Evolutionary conservation across 2,329 filamentous ascomycete genomes (phyloP), one percentile per base, ranked within the genome.

Genomic region (Hawksworthiomyces lignivorus): DNA sequence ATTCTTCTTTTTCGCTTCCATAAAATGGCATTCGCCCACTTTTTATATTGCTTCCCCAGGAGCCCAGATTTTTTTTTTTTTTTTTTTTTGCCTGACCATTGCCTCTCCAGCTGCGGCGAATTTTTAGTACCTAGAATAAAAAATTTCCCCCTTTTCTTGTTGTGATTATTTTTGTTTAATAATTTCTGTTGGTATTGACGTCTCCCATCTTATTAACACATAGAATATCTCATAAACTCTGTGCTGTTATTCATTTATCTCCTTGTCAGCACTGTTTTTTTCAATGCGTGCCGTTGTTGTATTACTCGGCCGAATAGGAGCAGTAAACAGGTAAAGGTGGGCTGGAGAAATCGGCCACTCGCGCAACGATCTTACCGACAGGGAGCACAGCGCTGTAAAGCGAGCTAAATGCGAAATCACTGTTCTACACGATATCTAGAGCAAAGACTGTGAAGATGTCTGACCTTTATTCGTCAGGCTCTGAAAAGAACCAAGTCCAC

Each of bases 1-100:
- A n/a, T 21, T 18, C 15, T 17, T 39, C 18, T 21, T 7, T 32
- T 22, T n/a, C n/a, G n/a, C n/a, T n/a, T n/a, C n/a, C n/a, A n/a
- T n/a, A n/a, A n/a, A n/a, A n/a, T n/a, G n/a, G n/a, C n/a, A n/a
- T 26, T 36, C 22, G 32, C 22, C 38, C 38, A 41, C 38, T n/a
- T 41, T 40, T 40, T 35, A 27, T 28, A 4, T 41, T 29, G 29
- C 22, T 34, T 29, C 30, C 31, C 18, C 27, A 22, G 29, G n/a
- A n/a, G n/a, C n/a, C n/a, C n/a, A n/a, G n/a, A n/a, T n/a, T n/a
- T n/a, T n/a, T n/a, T n/a, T n/a, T 34, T 22, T 31, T 26, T 19
- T 11, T 35, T 22, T 18, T 12, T 24, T 11, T 22, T 41, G 31
- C 30, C 22, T 22, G 38, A 41, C 38, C 32, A 19, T 29, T 29